Percentiles rank a stretch among this genome's conserved stretches.
Conservation (phyloP, 805 yeast genomes). For the Lipomyces kockii region DNA sequence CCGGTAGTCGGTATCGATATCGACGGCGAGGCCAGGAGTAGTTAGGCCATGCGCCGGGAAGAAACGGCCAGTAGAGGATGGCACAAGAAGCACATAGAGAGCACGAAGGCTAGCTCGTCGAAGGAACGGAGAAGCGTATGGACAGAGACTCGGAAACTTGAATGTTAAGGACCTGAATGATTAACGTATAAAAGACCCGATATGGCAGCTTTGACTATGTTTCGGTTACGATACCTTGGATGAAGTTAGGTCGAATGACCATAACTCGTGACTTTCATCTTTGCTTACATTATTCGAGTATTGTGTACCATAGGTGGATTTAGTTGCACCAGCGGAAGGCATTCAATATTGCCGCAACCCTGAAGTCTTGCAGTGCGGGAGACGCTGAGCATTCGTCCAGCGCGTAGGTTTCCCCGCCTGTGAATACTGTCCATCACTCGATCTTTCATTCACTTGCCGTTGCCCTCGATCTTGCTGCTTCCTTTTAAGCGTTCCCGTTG, state of each 20-base stretch:
- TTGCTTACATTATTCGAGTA: not conserved
- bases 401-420: conserved; percentile 1
- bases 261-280: no score
- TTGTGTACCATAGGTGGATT: not conserved
- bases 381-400: not conserved
- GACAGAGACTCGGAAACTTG: no score
- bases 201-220: no score
- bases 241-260: no score
- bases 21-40: not conserved
- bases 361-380: not conserved
- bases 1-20: not conserved
- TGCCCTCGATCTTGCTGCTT: no score
- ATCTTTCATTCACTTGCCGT: not conserved
- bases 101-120: not conserved
- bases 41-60: not conserved
- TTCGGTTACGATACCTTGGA: no score
- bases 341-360: not conserved
- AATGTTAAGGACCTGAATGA: no score
- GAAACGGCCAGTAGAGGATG: not conserved
- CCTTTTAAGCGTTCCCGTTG: conserved; percentile 1
- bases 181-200: no score
- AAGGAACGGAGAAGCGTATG: not conserved
- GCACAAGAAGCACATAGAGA: not conserved
- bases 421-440: not conserved
- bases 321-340: not conserved